A percentile compares a stretch with the other conserved stretches of the same genome.
phyloP scores from a whole-genome alignment of 306 rosid genomes.

The Argentina anserina region DNA sequence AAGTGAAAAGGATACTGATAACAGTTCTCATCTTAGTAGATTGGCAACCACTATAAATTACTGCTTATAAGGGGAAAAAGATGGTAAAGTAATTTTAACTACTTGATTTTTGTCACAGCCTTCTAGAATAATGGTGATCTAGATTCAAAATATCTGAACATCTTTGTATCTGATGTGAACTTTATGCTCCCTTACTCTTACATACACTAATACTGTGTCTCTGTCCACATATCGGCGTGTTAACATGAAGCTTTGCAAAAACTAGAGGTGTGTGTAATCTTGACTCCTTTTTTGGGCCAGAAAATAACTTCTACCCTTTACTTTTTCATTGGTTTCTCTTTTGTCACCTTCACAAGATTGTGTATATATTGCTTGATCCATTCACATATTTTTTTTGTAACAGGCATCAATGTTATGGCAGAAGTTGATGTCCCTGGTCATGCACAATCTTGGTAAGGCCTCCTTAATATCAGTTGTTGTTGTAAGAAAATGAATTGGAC shows the following conservation, averaged over 20 bases:
- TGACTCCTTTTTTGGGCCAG: constrained; percentile 22
- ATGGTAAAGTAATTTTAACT: background rate
- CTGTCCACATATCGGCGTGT: constrained; percentile 30
- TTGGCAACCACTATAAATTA: background rate
- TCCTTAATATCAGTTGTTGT: constrained; percentile 15
- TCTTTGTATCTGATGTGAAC: constrained; percentile 18
- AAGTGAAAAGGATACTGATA: background rate
- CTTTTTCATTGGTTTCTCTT: background rate
- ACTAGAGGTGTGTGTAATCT: constrained; percentile 63
- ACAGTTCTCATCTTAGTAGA: background rate
- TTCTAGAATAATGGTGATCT: background rate
- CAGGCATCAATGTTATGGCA: constrained; percentile 93
- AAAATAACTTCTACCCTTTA: background rate
- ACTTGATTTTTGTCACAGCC: background rate
- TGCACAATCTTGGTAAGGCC: constrained; percentile 79
- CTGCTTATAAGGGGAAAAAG: background rate
- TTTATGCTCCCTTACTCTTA: constrained; percentile 25
- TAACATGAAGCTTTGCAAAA: constrained; percentile 74
- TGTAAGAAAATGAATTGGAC: constrained; percentile 1
- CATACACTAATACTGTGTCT: constrained; percentile 33
- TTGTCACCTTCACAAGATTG: constrained; percentile 10
- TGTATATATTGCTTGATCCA: constrained; percentile 15
- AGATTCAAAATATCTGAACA: too few species aligned
- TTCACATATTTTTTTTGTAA: constrained; percentile 27
- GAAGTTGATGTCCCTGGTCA: constrained; percentile 98